These are phyloP conservation scores for Globisporangium middletonii DNA, from an alignment of 352 stramenopile genomes.

Conservation along the genomic window DNA sequence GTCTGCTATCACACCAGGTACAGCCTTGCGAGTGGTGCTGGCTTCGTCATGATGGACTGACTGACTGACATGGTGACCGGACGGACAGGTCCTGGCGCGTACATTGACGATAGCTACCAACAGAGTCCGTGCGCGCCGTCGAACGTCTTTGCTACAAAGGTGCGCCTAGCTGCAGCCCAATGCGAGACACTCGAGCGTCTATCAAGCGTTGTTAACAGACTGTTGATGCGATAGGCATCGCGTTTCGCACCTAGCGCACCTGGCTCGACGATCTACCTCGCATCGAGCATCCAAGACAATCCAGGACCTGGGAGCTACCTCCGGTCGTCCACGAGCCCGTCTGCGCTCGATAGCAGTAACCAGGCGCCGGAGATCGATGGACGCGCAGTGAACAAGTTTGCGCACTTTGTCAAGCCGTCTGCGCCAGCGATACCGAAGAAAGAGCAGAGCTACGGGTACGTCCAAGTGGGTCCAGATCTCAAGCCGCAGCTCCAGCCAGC, in stretches of 20 bases:
- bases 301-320: slow-evolving; percentile 55
- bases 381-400: slow-evolving; percentile 23
- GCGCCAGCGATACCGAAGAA: slow-evolving; percentile 65
- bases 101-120: slow-evolving; percentile 22
- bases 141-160: slow-evolving; percentile 72
- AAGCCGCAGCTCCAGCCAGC: slow-evolving; percentile 33
- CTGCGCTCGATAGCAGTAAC: slow-evolving; percentile 18
- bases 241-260: slow-evolving; percentile 67
- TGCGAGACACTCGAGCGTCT: no score
- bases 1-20: slow-evolving; percentile 63
- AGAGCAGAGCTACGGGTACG: slow-evolving; percentile 73
- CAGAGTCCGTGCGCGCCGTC: slow-evolving; percentile 20
- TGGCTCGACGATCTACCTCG: slow-evolving; percentile 56
- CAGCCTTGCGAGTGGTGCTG: neutral
- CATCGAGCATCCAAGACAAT: slow-evolving; percentile 71
- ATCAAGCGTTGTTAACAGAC: neutral
- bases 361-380: slow-evolving; percentile 9
- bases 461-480: slow-evolving; percentile 35
- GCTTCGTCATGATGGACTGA: neutral
- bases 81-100: slow-evolving; percentile 48
- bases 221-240: slow-evolving; percentile 31
- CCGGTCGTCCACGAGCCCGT: slow-evolving; percentile 19
- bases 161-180: slow-evolving; percentile 4
- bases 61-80: neutral
- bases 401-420: slow-evolving; percentile 44